Evolutionary conservation across 2,329 filamentous ascomycete genomes (phyloP).

Genomic region (Alternaria arbusti): DNA sequence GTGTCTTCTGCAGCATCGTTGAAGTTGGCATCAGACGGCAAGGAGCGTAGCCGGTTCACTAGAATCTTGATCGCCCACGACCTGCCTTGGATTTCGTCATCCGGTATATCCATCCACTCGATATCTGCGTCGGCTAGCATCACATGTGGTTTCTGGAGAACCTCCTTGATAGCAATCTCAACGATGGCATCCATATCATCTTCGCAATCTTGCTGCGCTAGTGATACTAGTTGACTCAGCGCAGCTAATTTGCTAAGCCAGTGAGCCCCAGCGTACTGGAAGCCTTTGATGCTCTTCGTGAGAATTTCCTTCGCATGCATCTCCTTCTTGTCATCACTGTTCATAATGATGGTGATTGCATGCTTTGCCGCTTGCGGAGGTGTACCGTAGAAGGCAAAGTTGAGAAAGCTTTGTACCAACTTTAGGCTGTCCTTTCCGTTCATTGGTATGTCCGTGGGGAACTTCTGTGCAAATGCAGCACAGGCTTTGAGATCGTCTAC

Average conservation of each 20-base stretch:
- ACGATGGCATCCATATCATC: slow-evolving; percentile 75
- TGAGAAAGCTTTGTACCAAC: slow-evolving; percentile 80
- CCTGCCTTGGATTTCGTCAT: slow-evolving; percentile 85
- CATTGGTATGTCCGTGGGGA: slow-evolving; percentile 79
- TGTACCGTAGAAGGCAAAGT: slow-evolving; percentile 81
- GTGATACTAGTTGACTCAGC: slow-evolving; percentile 75
- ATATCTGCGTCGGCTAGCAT: slow-evolving; percentile 62
- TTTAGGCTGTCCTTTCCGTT: slow-evolving; percentile 67
- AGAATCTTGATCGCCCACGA: slow-evolving; percentile 82
- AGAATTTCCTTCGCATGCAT: slow-evolving; percentile 86
- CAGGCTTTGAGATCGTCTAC: slow-evolving; percentile 94
- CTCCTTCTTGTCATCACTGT: slow-evolving; percentile 76
- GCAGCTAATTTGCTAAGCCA: slow-evolving; percentile 77
- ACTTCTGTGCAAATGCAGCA: slow-evolving; percentile 86
- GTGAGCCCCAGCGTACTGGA: slow-evolving; percentile 73
- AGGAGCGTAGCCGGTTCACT: slow-evolving; percentile 80
- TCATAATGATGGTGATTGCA: slow-evolving; percentile 87
- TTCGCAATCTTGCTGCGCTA: slow-evolving; percentile 75
- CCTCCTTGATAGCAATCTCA: slow-evolving; percentile 75
- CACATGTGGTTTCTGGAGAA: slow-evolving; percentile 71
- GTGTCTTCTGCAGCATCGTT: slow-evolving; percentile 66
- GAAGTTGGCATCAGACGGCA: slow-evolving; percentile 54
- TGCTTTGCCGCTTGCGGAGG: slow-evolving; percentile 89
- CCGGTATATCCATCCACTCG: slow-evolving; percentile 63
- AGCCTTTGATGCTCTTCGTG: slow-evolving; percentile 74